Base-by-base conservation (phyloP, 2,329 filamentous ascomycete species). In the Fusarium nygamai region DNA sequence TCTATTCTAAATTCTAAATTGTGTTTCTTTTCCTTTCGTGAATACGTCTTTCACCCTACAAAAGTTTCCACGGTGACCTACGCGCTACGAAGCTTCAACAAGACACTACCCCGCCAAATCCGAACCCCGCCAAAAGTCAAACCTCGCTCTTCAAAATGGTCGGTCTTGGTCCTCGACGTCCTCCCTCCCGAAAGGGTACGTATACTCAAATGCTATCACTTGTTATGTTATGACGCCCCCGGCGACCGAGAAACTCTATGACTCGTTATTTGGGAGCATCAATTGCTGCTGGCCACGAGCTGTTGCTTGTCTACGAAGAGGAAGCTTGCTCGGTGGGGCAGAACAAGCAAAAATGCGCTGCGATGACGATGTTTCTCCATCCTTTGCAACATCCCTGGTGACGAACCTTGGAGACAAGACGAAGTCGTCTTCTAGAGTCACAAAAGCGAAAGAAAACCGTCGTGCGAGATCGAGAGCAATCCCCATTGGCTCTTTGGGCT, bases 111-210 rank as follows among this genome's bases (percentile, higher is more conserved):
- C 82, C 81, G 80, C 81, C 80, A 81, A 76, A 80, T 80, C 79
- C 80, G 80, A 76, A 80, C 81, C 82, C 80, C 81, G 75, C 76
- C 74, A 80, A 77, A 77, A 76, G 76, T 75, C 74, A 81, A 76
- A 75, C 68, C 70, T 64, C 78, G 58, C 72, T 65, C 50, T 31
- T 73, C 82, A 86, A 82, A 80, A 88, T 88, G 86, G 86, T 87
- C 78, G 85, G 85, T 74, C 82, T 87, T 72, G 86, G 86, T 82
- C 85, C 86, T 78, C 84, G 85, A 80, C 85, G 83, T 80, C 85
- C 85, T 74, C 85, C 85, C 77, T 85, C 84, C 78, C 84, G 86
- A 76, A 94, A 93, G 89, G 93, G 93, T 93, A 89, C 83, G 90
- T 88, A 72, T 71, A 67, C 62, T 67, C 71, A 44, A 46, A 34